Evolutionary conservation across 75 land plant species (phyloP).

Genomic region (Isoetes taiwanensis): DNA sequence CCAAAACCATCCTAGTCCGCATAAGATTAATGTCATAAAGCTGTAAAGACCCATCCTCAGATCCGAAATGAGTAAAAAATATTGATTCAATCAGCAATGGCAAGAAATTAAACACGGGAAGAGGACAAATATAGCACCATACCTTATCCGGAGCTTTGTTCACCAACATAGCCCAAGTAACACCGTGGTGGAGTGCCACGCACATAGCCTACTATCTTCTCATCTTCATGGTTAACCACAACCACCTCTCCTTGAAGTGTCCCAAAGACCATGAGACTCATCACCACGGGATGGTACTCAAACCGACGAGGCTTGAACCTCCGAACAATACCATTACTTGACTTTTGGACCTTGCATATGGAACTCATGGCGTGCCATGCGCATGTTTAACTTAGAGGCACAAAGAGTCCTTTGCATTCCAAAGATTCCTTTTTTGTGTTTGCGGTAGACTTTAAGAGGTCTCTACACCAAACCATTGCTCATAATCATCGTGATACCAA

Average conservation of each 20-base stretch:
- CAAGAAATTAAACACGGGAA: constrained; percentile 9
- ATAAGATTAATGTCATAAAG: constrained; percentile 49
- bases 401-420: constrained; percentile 59
- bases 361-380: constrained; percentile 43
- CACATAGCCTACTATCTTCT: constrained; percentile 47
- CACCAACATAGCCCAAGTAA: constrained; percentile 70
- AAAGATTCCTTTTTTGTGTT: too few species aligned
- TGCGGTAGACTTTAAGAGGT: too few species aligned
- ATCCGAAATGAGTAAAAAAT: constrained; percentile 94
- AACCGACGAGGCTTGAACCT: constrained; percentile 68
- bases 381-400: constrained; percentile 54
- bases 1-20: constrained; percentile 21
- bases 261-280: constrained; percentile 66
- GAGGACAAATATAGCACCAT: neutral
- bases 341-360: constrained; percentile 27
- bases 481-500: too few species aligned
- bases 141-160: constrained; percentile 71
- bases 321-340: constrained; percentile 20
- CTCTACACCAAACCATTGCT: too few species aligned
- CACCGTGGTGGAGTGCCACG: constrained; percentile 50
- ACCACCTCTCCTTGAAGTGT: constrained; percentile 68
- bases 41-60: constrained; percentile 67
- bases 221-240: constrained; percentile 66
- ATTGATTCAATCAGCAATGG: constrained; percentile 18
- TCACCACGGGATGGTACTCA: constrained; percentile 63